Conservation (phyloP, 1,284 basidiomycete genomes). For the Irpex lacteus region DNA sequence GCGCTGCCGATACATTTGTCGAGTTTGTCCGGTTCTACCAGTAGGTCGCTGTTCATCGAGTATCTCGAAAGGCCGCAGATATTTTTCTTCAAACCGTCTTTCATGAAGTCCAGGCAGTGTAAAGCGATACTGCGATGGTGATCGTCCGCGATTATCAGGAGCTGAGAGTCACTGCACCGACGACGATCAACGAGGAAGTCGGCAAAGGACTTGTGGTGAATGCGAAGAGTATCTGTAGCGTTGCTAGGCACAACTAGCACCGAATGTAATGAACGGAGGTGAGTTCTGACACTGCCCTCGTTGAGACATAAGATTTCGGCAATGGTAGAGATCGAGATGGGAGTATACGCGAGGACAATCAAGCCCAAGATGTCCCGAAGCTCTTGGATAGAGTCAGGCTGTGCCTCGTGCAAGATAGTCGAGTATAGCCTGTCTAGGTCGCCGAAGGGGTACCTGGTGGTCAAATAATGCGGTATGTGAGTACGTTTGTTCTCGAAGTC, state of each 20-base stretch:
- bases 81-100: background rate
- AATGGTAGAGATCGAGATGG: too few species aligned
- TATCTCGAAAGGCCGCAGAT: background rate
- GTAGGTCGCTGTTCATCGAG: background rate
- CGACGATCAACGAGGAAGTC: background rate
- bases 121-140: background rate
- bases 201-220: conserved; percentile 6
- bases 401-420: too few species aligned
- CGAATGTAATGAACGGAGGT: background rate
- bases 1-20: background rate
- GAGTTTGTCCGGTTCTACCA: too few species aligned
- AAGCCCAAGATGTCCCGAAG: too few species aligned
- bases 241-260: conserved; percentile 1
- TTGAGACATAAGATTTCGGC: background rate
- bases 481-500: too few species aligned
- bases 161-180: background rate
- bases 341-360: too few species aligned
- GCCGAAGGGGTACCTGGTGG: background rate
- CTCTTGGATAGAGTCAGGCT: too few species aligned
- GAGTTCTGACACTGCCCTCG: background rate
- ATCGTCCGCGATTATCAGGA: background rate
- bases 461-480: background rate
- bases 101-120: background rate
- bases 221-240: background rate
- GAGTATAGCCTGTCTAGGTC: too few species aligned